Base-by-base conservation (phyloP, 106 monocot species). In the Dioscorea dumetorum region DNA sequence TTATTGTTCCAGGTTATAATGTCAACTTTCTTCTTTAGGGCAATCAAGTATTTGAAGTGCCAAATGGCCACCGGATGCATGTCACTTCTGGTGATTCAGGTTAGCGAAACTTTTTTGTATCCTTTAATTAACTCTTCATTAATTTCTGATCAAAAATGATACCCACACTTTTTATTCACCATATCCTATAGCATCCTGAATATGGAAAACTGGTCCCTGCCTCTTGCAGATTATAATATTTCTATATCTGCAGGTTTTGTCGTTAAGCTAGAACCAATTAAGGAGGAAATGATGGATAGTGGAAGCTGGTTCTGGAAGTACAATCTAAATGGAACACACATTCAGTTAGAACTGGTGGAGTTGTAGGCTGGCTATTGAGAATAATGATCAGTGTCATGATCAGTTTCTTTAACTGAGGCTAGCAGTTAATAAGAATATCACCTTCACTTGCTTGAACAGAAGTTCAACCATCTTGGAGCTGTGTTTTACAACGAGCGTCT, bases 281-380 rank as follows among this genome's bases (percentile, higher is more conserved):
- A 49, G 32, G 79, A 72, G n/a, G 88, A 86, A 71, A 58, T 78
- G 81, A 83, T 68, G 86, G 86, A 88, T 28, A 72, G 33, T 56
- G 91, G 88, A 49, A 85, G 87, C 67, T 95, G 95, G 95, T 88
- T 81, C 63, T 91, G 95, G 95, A 86, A 84, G 41, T 95, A 95
- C 70, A 71, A 65, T 32, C 60, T 75, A 24, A 74, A 80, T 12
- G 91, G 84, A 20, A 61, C 77, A 16, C 85, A 85, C 28, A 74
- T 95, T 50, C 69, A 78, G 21, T 82, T 95, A 75, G 77, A 91
- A 68, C 83, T 83, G 86, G 69, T 86, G 58, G 75, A 84, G 52
- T 31, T 73, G 34, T 77, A 85, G 64, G 19, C n/a, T 22, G n/a
- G 62, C 22, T 49, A 5, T 20, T 74, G 18, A 17, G 34, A 63